Evolutionary conservation across 2,329 filamentous ascomycete genomes (phyloP).

Genomic region (Leptographium flavum): DNA sequence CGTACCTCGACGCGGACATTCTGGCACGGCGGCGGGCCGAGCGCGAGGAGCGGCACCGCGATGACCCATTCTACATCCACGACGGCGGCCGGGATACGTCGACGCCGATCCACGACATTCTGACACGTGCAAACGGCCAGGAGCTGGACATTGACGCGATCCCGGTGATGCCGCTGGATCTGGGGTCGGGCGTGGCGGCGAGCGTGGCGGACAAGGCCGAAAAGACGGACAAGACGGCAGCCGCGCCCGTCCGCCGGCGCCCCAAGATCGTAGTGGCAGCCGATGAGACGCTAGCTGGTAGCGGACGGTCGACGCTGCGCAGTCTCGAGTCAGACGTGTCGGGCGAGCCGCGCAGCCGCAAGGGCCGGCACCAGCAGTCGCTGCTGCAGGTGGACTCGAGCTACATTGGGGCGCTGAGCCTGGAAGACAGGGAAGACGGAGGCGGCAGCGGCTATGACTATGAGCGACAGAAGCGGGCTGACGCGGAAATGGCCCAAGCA

Average conservation of each 20-base stretch:
- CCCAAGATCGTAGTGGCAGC: slow-evolving; percentile 53
- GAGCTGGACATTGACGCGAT: slow-evolving; percentile 88
- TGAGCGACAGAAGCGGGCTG: slow-evolving; percentile 58
- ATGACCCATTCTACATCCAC: slow-evolving; percentile 90
- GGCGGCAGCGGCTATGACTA: slow-evolving; percentile 31
- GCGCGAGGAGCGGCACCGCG: slow-evolving; percentile 66
- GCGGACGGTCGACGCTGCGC: slow-evolving; percentile 32
- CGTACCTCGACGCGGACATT: slow-evolving; percentile 58
- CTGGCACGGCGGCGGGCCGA: slow-evolving; percentile 62
- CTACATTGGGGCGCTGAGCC: slow-evolving; percentile 56
- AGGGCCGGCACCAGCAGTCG: slow-evolving; percentile 39
- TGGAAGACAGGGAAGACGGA: slow-evolving; percentile 35
- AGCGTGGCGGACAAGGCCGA: slow-evolving; percentile 7
- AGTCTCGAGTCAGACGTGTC: slow-evolving; percentile 39
- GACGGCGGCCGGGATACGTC: slow-evolving; percentile 42
- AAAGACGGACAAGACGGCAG: slow-evolving; percentile 16
- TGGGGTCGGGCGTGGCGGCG: slow-evolving; percentile 36
- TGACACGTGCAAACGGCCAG: slow-evolving; percentile 56
- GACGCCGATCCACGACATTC: slow-evolving; percentile 67
- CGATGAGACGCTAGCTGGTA: slow-evolving; percentile 57
- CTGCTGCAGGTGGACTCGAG: slow-evolving; percentile 81
- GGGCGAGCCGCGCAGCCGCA: slow-evolving; percentile 19
- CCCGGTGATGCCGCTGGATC: slow-evolving; percentile 83
- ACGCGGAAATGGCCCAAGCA: slow-evolving; percentile 77
- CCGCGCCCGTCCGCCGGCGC: slow-evolving; percentile 17